Evolutionary conservation across 192 early-diverging fungal genomes (phyloP).

Genomic region (Phycomyces nitens): DNA sequence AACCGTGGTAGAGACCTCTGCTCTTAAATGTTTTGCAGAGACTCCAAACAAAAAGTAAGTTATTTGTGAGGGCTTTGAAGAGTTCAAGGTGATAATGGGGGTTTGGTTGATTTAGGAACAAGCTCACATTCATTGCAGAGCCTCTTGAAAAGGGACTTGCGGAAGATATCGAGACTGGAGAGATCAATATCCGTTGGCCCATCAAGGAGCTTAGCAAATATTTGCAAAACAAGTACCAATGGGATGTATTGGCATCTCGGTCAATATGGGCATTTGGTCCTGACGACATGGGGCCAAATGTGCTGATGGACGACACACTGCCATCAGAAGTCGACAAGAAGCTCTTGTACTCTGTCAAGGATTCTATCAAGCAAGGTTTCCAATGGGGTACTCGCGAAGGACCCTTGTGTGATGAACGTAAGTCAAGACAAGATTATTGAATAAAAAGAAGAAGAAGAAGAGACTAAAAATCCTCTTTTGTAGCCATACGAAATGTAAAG

Average conservation of each 20-base stretch:
- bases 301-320: conserved; percentile 94
- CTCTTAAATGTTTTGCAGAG: conserved; percentile 94
- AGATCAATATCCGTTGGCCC: conserved; percentile 72
- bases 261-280: conserved; percentile 99
- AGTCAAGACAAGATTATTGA: conserved; percentile 32
- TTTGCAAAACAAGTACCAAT: conserved; percentile 84
- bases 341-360: conserved; percentile 71
- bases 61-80: too few relatives aligned
- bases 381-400: conserved; percentile 97
- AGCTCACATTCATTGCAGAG: conserved; percentile 93
- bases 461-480: conserved; percentile 1
- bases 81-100: neutral
- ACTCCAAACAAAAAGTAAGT: conserved; percentile 95
- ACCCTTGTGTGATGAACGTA: conserved; percentile 94
- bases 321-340: conserved; percentile 88
- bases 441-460: too few relatives aligned
- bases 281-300: conserved; percentile 85
- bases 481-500: conserved; percentile 91
- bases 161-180: conserved; percentile 84
- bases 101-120: conserved; percentile 69
- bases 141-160: conserved; percentile 89
- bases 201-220: conserved; percentile 67
- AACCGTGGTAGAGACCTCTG: conserved; percentile 90
- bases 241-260: conserved; percentile 91
- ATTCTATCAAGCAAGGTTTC: conserved; percentile 93